phyloP scores from a whole-genome alignment of 805 yeast genomes.

The Wickerhamiella lipophila region DNA sequence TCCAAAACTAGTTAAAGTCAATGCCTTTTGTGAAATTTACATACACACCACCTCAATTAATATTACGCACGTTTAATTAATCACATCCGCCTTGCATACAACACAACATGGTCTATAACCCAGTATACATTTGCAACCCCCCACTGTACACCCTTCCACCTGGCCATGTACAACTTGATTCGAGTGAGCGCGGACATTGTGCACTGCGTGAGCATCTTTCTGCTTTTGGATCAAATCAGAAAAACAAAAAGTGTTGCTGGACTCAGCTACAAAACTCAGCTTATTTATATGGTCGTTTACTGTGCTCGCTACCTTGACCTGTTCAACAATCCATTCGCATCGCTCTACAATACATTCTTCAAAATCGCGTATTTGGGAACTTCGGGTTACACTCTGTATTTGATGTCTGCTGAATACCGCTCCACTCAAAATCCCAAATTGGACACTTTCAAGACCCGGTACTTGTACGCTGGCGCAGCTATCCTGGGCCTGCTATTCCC shows the following conservation, averaged over 20 bases:
- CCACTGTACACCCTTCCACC: constrained; percentile 3
- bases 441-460: constrained; percentile 64
- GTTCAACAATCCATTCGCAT: constrained; percentile 30
- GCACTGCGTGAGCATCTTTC: constrained; percentile 66
- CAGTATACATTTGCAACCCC: background rate
- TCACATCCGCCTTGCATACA: no score
- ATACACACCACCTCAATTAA: no score
- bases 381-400: constrained; percentile 58
- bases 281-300: constrained; percentile 61
- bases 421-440: constrained; percentile 44
- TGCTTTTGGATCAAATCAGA: constrained; percentile 60
- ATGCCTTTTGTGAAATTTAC: no score
- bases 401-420: constrained; percentile 54
- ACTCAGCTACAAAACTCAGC: constrained; percentile 78
- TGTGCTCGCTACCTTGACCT: constrained; percentile 60
- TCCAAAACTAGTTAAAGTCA: no score
- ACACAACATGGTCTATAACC: background rate
- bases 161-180: constrained; percentile 21
- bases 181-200: constrained; percentile 55
- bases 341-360: constrained; percentile 68
- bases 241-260: constrained; percentile 60
- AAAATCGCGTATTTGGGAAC: constrained; percentile 69
- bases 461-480: constrained; percentile 51
- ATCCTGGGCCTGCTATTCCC: constrained; percentile 51
- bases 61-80: no score